Evolutionary conservation across 2,329 filamentous ascomycete genomes (phyloP), one percentile per base, ranked within the genome.

Genomic region (Byssothecium circinans): DNA sequence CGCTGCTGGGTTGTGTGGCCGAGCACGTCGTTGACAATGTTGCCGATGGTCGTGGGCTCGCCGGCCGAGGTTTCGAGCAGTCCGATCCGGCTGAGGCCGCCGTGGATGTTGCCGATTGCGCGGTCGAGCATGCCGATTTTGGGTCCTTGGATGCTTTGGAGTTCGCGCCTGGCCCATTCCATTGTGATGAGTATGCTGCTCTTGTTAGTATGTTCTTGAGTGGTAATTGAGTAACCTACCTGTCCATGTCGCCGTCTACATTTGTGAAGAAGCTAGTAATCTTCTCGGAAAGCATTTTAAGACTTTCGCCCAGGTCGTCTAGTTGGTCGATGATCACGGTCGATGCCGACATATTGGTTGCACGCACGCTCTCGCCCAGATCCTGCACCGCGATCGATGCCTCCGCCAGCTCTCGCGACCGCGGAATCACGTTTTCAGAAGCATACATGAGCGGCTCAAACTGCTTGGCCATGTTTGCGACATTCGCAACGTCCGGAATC

Each of bases 391-490:
- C 92, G 25, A 95, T 86, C 35, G 91, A 89, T 0, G 91, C 96
- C 45, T 94, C 90, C 70, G 95, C 91, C 40, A 97, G 76, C 54
- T 95, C 89, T 48, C 87, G 85, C 33, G 96, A 90, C 65, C 96
- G 91, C 30, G 85, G 82, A 35, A 91, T 85, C 8, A 91, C 91
- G 65, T 91, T 88, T 64, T 96, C 91, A 0, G 91, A 95, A 67
- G 95, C 96, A 75, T 94, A 94, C 53, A 97, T 95, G 36, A 96
- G 80, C 5, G 92, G 92, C 69, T 96, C 92, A 64, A 96, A 95
- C 8, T 90, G 90, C 61, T 89, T 89, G 40, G 91, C 91, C 56
- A 97, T 83, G 42, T 87, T 86, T 3, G 91, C 91, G 19, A 96
- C 87, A 69, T 95, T 96, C 66, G 96, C 87, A 14, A 97, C 79